A percentile compares a stretch with the other conserved stretches of the same genome.
phyloP scores from a whole-genome alignment of 306 rosid species.

The Lathyrus oleraceus region DNA sequence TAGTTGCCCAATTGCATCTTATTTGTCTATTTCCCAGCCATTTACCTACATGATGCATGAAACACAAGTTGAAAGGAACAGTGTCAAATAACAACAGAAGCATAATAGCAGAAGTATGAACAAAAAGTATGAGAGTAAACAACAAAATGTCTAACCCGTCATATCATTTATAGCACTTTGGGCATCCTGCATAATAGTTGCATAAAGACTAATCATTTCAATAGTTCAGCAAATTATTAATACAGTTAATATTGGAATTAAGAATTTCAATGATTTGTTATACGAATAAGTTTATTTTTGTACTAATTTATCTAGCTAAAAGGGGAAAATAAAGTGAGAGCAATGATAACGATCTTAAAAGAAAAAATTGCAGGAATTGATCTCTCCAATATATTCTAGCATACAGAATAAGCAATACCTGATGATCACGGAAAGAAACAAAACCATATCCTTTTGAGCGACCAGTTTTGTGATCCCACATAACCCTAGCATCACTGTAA shows the following conservation, averaged over 20 bases:
- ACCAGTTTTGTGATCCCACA: constrained; percentile 77
- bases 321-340: constrained; percentile 9
- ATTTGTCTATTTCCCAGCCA: constrained; percentile 72
- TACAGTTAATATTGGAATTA: constrained; percentile 6
- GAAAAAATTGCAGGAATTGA: background rate
- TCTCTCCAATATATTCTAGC: constrained; percentile 22
- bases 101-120: constrained; percentile 2
- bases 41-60: constrained; percentile 45
- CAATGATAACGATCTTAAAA: background rate
- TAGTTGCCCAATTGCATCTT: constrained; percentile 68
- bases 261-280: constrained; percentile 8
- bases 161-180: constrained; percentile 65
- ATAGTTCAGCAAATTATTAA: constrained; percentile 14
- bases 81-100: constrained; percentile 15
- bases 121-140: constrained; percentile 2
- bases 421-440: constrained; percentile 67
- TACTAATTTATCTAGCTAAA: constrained; percentile 5
- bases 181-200: constrained; percentile 56
- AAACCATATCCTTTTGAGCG: constrained; percentile 70
- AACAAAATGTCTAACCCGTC: constrained; percentile 53
- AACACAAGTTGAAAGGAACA: constrained; percentile 27
- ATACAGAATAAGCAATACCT: constrained; percentile 50
- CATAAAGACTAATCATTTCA: constrained; percentile 36
- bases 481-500: constrained; percentile 66
- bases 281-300: constrained; percentile 14